Base-by-base conservation (phyloP, 2,329 filamentous ascomycete species). In the Colletotrichum karsti region DNA sequence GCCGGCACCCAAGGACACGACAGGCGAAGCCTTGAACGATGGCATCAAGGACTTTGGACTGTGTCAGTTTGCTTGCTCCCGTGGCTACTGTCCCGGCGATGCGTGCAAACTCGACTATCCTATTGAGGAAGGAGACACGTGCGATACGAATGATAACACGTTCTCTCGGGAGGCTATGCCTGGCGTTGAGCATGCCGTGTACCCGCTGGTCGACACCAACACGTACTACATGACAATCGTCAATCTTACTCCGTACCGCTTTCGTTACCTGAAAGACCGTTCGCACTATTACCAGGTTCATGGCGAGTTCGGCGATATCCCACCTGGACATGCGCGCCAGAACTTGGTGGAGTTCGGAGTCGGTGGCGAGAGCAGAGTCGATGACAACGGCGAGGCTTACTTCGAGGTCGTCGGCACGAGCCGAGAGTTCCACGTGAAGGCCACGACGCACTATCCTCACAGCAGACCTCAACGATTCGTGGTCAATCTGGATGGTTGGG, bases 41-140 rank as follows among this genome's bases (percentile, higher is more conserved):
- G 71, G 0, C 76, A 74, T 5, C 71, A 77, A 30, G 69, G 74
- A 85, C 68, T 64, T 77, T 28, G 82, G 82, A 0, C 76, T 85
- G 15, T 85, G 84, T 69, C 81, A 77, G 56, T 85, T 78, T 66
- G 75, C 81, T 5, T 85, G 82, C 42, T 79, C 78, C 63, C 80
- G 83, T 68, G 82, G 81, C 0, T 85, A 84, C 63, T 84, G 82
- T 48, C 82, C 83, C 20, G 13, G 18, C 20, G 42, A 24, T 22
- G 42, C 42, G 24, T 46, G 42, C 42, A 18, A 22, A 1, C 0
- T 46, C 0, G 42, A 46, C 42, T 46, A 46, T 46, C 42, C 42
- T 15, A 46, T 46, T 22, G 42, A 46, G 18, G 42, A 46, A 46
- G 20, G 7, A 10, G 42, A 46, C 42, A 46, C 7, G 20, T 46